Conservation (phyloP, 1,284 basidiomycete species). For the Ustilago crameri region DNA sequence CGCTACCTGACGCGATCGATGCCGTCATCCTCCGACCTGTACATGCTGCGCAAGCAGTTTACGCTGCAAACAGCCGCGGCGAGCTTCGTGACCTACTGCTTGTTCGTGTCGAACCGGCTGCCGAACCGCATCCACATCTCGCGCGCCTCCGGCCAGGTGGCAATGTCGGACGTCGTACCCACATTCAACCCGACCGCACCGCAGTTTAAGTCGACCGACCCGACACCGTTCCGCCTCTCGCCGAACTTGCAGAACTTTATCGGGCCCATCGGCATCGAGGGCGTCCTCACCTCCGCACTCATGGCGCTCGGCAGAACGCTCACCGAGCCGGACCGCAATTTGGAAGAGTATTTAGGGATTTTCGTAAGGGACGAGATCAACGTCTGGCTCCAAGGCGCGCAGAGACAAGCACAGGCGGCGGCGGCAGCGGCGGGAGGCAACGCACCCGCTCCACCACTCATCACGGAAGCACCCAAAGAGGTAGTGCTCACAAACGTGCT, state of each 20-base stretch:
- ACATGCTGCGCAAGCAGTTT: slow-evolving; percentile 98
- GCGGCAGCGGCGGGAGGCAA: slow-evolving; percentile 5
- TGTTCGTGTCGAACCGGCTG: slow-evolving; percentile 84
- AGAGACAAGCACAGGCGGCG: slow-evolving; percentile 50
- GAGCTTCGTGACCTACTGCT: slow-evolving; percentile 91
- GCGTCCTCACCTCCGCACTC: slow-evolving; percentile 83
- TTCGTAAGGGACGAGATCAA: slow-evolving; percentile 93
- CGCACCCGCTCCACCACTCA: slow-evolving; percentile 2
- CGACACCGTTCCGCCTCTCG: slow-evolving; percentile 95
- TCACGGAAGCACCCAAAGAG: slow-evolving; percentile 71
- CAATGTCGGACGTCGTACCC: slow-evolving; percentile 66
- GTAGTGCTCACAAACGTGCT: slow-evolving; percentile 81
- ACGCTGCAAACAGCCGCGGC: slow-evolving; percentile 86
- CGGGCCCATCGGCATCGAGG: slow-evolving; percentile 88
- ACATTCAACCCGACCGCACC: slow-evolving; percentile 74
- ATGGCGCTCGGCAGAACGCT: slow-evolving; percentile 91
- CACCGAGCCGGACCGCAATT: slow-evolving; percentile 88
- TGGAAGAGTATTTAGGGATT: slow-evolving; percentile 87
- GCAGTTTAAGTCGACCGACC: slow-evolving; percentile 81
- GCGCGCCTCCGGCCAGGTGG: slow-evolving; percentile 71
- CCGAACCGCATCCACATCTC: slow-evolving; percentile 90
- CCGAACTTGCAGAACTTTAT: slow-evolving; percentile 96
- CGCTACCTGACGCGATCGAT: slow-evolving; percentile 92
- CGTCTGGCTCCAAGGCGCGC: slow-evolving; percentile 73
- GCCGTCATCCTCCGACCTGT: slow-evolving; percentile 85